These are phyloP conservation scores for Excoecaria agallocha DNA, from an alignment of 345 rosid genomes.

Conservation along the genomic window DNA sequence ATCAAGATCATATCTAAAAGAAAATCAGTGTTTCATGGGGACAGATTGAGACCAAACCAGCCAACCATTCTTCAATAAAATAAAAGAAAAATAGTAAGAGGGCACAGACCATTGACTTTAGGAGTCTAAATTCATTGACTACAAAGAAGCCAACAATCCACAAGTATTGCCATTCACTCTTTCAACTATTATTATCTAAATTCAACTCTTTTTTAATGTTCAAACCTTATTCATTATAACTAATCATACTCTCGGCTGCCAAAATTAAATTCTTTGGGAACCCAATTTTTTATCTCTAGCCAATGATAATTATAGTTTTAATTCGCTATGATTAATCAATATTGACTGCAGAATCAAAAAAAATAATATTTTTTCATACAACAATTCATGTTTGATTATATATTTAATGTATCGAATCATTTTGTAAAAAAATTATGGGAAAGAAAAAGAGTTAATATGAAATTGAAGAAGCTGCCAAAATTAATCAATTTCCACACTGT, in stretches of 20 bases:
- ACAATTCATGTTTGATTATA: too few species aligned
- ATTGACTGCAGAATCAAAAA: too few species aligned
- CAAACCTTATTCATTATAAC: background rate
- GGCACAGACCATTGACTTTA: background rate
- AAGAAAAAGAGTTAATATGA: background rate
- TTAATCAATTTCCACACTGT: background rate
- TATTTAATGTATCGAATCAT: too few species aligned
- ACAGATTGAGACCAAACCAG: constrained; percentile 1
- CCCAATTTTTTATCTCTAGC: background rate
- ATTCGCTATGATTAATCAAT: background rate
- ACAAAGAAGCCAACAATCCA: background rate
- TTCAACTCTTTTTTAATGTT: background rate
- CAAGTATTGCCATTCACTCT: background rate
- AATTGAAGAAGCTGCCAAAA: background rate
- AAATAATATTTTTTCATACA: too few species aligned
- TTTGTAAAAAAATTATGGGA: too few species aligned
- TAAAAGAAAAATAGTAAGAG: background rate
- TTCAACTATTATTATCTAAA: background rate
- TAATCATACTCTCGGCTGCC: constrained; percentile 3
- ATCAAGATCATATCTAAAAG: too few species aligned
- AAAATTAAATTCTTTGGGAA: background rate
- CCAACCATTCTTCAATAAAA: constrained; percentile 7
- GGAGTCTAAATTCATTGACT: background rate
- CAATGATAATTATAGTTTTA: background rate
- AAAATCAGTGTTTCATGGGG: background rate